phyloP scores from a whole-genome alignment of 208 protist species.

The Novymonas esmeraldas region DNA sequence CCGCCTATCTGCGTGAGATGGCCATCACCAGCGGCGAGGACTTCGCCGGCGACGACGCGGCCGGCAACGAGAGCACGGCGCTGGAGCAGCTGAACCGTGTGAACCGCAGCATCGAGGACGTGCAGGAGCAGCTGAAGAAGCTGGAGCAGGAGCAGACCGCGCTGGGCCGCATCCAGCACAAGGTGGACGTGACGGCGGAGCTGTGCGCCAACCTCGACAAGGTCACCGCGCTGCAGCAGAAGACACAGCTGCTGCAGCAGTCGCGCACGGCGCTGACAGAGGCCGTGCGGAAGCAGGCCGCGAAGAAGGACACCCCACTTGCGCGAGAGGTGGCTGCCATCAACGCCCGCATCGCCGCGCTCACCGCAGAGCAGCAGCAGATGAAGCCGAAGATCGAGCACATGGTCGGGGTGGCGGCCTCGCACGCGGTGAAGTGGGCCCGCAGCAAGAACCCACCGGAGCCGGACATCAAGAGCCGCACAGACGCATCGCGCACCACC shows the following conservation, averaged over 20 bases:
- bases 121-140: constrained; percentile 44
- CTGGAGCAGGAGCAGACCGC: constrained; percentile 65
- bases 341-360: constrained; percentile 47
- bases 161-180: constrained; percentile 57
- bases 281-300: constrained; percentile 20
- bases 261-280: constrained; percentile 46
- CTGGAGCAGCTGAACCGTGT: constrained; percentile 60
- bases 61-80: constrained; percentile 13
- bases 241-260: constrained; percentile 57
- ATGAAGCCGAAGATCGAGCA: constrained; percentile 58
- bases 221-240: constrained; percentile 48
- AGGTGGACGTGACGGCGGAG: constrained; percentile 61
- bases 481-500: constrained; percentile 1
- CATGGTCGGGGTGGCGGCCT: constrained; percentile 65
- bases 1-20: constrained; percentile 81
- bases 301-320: constrained; percentile 42
- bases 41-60: constrained; percentile 22
- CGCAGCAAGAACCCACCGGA: constrained; percentile 79
- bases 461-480: constrained; percentile 24
- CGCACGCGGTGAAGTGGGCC: constrained; percentile 77
- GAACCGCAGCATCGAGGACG: constrained; percentile 49
- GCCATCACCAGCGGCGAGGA: constrained; percentile 54
- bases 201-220: constrained; percentile 61
- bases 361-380: constrained; percentile 63
- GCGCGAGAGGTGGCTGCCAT: constrained; percentile 60